Evolutionary conservation across 2,329 filamentous ascomycete species (phyloP), one percentile per base, ranked within the genome.

Genomic region (Colletotrichum aenigma): DNA sequence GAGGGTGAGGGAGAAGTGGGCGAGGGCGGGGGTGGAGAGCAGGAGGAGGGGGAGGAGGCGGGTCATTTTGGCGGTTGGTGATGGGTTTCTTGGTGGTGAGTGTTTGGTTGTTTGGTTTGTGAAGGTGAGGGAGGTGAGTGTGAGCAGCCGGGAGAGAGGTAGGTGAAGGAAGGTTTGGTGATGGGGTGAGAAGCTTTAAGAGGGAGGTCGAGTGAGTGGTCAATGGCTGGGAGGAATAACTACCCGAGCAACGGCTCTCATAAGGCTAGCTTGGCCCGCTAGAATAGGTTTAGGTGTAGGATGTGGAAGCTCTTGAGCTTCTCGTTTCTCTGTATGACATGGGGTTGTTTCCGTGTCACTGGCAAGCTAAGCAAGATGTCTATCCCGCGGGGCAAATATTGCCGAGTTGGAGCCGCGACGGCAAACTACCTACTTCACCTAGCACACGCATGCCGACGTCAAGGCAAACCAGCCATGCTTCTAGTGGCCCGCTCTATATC

Each of bases 1-100:
- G 81, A 86, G 82, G 75, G 85, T 81, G 80, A 93, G 84, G 36
- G 84, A 82, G 85, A 92, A 92, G 82, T 93, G 91, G 66, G 89
- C 89, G 64, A 83, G 82, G 76, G 85, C 83, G 65, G 86, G 74
- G 75, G 85, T 81, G 75, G 84, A 83, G 75, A 89, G 81, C 48
- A 85, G 78, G 48, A 87, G 74, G 34, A 84, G 81, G 26, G 83
- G 75, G 68, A 88, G 71, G 34, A 77, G 66, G 62, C 64, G 76
- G 70, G 77, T 48, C 78, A 78, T 79, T 48, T 43, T 74, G 38
- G 55, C 38, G 52, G 64, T 58, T 48, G 26, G 18, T 26, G 38
- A 30, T 43, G 55, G 4, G 9, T 58, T 62, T 34, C 7, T 18
- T n/a, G 55, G 52, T 60, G 36, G 8, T 48, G 30, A n/a, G 30